A percentile compares a stretch with the other conserved stretches of the same genome.
These are phyloP conservation scores for Puya raimondii DNA, from an alignment of 176 grass and related monocot genomes.

Conservation along the genomic window DNA sequence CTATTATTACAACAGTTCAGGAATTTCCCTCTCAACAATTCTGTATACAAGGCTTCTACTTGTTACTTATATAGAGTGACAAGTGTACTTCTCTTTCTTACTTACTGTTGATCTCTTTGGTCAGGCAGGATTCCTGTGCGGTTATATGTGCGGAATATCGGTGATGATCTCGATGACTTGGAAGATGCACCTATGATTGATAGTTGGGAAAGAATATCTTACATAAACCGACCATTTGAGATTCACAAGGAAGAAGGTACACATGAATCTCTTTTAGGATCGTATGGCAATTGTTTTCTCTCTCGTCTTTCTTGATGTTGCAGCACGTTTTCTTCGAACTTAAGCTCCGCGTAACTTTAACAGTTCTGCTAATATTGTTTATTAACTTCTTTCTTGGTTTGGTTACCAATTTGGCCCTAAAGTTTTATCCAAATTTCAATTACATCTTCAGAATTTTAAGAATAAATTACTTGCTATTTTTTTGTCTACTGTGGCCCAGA, in stretches of 20 bases:
- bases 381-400: not conserved
- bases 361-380: not conserved
- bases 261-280: not conserved
- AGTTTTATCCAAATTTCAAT: too few species aligned
- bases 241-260: conserved; percentile 64
- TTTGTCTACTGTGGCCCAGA: too few species aligned
- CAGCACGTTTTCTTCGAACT: not conserved
- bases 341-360: not conserved
- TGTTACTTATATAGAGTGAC: too few species aligned
- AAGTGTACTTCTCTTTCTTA: not conserved
- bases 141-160: conserved; percentile 60
- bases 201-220: conserved; percentile 78
- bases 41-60: not conserved
- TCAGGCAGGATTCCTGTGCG: conserved; percentile 97
- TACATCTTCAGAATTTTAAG: too few species aligned
- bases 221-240: conserved; percentile 80
- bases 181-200: conserved; percentile 53
- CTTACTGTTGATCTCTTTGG: conserved; percentile 29
- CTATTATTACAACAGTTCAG: not conserved
- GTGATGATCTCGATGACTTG: conserved; percentile 56
- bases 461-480: too few species aligned
- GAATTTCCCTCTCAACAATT: not conserved
- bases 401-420: too few species aligned
- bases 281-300: not conserved
- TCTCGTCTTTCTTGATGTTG: not conserved